Percentiles rank a stretch among this genome's conserved stretches.
These are phyloP conservation scores for Endoconidiophora laricicola DNA, from an alignment of 2,329 filamentous ascomycete genomes.

Conservation along the genomic window DNA sequence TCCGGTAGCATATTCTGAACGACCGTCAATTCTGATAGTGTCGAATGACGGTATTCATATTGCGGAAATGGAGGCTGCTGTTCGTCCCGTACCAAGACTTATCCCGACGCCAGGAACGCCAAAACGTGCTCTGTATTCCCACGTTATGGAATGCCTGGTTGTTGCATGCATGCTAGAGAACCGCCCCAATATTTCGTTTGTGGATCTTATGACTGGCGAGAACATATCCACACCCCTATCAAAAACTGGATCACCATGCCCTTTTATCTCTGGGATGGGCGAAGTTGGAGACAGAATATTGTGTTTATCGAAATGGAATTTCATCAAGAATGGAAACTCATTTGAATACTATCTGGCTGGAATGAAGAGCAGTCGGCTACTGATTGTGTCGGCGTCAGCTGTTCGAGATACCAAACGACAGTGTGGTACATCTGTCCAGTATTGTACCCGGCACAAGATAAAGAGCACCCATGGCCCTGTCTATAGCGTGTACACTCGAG, in stretches of 20 bases:
- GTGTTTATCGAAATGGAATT: constrained; percentile 47
- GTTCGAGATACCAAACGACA: constrained; percentile 4
- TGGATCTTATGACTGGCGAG: constrained; percentile 37
- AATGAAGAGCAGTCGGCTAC: constrained; percentile 35
- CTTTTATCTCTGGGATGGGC: constrained; percentile 40
- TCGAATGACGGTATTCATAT: constrained; percentile 34
- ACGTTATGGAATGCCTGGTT: constrained; percentile 33
- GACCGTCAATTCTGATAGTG: constrained; percentile 24
- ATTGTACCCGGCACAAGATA: constrained; percentile 36
- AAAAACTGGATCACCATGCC: constrained; percentile 23
- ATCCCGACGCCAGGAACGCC: constrained; percentile 33
- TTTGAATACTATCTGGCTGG: constrained; percentile 49
- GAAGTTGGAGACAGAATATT: constrained; percentile 41
- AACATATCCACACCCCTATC: constrained; percentile 32
- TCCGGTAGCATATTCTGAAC: neutral
- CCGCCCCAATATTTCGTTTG: constrained; percentile 34
- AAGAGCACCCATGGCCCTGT: constrained; percentile 30
- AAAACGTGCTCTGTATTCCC: constrained; percentile 37
- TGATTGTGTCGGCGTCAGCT: constrained; percentile 31
- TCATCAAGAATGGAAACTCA: constrained; percentile 35
- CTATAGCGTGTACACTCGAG: constrained; percentile 37
- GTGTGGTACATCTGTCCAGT: constrained; percentile 27
- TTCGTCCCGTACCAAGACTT: constrained; percentile 32
- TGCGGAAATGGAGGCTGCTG: constrained; percentile 30
- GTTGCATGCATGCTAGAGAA: constrained; percentile 31